Percentiles rank a stretch among this genome's conserved stretches.
Evolutionary conservation across 1,139 yeast genomes (phyloP).

Genomic region (Yamadazyma atmosphaerica): DNA sequence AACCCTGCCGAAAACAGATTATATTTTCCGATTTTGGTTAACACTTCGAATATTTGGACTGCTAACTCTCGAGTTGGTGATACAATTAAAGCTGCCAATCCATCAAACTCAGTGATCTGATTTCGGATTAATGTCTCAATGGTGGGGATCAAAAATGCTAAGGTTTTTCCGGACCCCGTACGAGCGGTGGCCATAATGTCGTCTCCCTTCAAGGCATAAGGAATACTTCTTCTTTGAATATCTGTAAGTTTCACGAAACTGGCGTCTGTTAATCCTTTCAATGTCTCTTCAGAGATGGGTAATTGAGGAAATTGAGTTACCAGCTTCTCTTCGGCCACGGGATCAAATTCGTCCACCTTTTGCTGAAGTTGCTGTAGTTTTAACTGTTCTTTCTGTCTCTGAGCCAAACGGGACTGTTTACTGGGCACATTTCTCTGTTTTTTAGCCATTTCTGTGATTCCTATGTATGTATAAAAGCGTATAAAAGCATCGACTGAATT

Average conservation of each 20-base stretch:
- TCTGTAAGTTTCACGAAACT: conserved; percentile 79
- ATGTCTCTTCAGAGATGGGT: conserved; percentile 68
- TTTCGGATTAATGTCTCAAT: conserved; percentile 70
- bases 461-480: too few species aligned
- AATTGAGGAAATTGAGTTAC: conserved; percentile 58
- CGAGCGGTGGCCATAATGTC: conserved; percentile 92
- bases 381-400: conserved; percentile 42
- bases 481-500: neutral
- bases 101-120: conserved; percentile 85
- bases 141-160: conserved; percentile 87
- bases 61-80: conserved; percentile 96
- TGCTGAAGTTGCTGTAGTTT: conserved; percentile 46
- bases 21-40: conserved; percentile 78
- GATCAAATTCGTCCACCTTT: conserved; percentile 52
- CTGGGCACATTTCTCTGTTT: conserved; percentile 12
- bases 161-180: conserved; percentile 96
- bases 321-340: conserved; percentile 28
- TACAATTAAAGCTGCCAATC: conserved; percentile 87
- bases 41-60: conserved; percentile 88
- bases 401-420: conserved; percentile 20
- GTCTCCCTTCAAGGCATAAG: conserved; percentile 72
- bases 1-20: conserved; percentile 89
- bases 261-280: conserved; percentile 71
- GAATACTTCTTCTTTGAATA: conserved; percentile 79
- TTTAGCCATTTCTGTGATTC: conserved; percentile 10